Percentiles rank a stretch among this genome's conserved stretches.
phyloP scores from a whole-genome alignment of 257 asterid species.

The Gentiana macrophylla region DNA sequence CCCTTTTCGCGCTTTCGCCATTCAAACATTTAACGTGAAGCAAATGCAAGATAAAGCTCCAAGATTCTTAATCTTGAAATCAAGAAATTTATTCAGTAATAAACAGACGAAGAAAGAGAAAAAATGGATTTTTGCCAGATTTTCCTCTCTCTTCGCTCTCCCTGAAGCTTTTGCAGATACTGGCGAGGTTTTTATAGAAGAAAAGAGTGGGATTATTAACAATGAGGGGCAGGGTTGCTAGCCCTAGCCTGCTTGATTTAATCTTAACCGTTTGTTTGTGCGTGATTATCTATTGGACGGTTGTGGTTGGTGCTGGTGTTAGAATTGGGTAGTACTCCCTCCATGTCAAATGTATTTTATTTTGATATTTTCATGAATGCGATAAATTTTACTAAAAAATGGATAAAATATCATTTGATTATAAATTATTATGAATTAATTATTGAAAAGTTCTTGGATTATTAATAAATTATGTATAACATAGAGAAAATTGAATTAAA shows the following conservation, averaged over 20 bases:
- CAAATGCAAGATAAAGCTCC: not conserved
- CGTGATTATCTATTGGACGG: slow-evolving; percentile 7
- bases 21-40: slow-evolving; percentile 9
- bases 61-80: not conserved
- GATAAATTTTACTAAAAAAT: too few relatives aligned
- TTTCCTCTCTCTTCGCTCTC: not conserved
- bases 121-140: not conserved
- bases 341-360: too few relatives aligned
- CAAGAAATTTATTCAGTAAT: not conserved
- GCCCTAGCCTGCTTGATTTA: slow-evolving; percentile 14
- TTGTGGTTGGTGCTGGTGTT: not conserved
- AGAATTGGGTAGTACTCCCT: not conserved
- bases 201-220: slow-evolving; percentile 6
- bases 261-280: slow-evolving; percentile 8
- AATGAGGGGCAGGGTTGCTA: slow-evolving; percentile 11
- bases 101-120: not conserved
- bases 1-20: slow-evolving; percentile 87
- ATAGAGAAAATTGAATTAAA: too few relatives aligned
- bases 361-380: too few relatives aligned
- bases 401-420: too few relatives aligned
- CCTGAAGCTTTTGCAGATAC: not conserved
- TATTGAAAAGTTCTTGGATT: too few relatives aligned
- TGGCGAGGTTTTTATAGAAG: slow-evolving; percentile 13
- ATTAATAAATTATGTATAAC: too few relatives aligned
- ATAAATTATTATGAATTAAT: too few relatives aligned